A percentile compares a stretch with the other conserved stretches of the same genome.
phyloP scores from a whole-genome alignment of 768 basidiomycete species.

The Asterophora parasitica region DNA sequence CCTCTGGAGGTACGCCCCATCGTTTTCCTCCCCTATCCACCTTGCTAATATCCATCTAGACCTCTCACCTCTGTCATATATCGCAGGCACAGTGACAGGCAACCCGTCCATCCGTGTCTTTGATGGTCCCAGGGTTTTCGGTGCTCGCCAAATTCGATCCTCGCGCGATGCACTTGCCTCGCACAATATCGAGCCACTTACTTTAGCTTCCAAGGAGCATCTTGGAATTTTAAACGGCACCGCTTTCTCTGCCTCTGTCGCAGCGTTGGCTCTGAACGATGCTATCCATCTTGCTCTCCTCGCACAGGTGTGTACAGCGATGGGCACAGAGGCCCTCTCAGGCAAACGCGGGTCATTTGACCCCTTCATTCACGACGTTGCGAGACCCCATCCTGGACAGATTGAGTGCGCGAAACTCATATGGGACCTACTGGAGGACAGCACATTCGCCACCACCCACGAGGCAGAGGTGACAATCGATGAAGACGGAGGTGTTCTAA shows the following conservation, averaged over 20 bases:
- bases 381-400: slow-evolving; percentile 85
- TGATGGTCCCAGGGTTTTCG: slow-evolving; percentile 45
- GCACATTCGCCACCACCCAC: slow-evolving; percentile 58
- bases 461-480: slow-evolving; percentile 71
- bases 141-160: slow-evolving; percentile 46
- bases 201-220: slow-evolving; percentile 72
- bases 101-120: slow-evolving; percentile 77
- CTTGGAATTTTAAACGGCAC: slow-evolving; percentile 83
- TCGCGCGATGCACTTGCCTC: slow-evolving; percentile 52
- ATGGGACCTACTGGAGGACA: slow-evolving; percentile 62
- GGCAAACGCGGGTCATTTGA: slow-evolving; percentile 71
- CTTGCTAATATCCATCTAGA: slow-evolving; percentile 33
- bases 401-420: slow-evolving; percentile 72
- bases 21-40: slow-evolving; percentile 7
- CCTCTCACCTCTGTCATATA: slow-evolving; percentile 76
- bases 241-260: slow-evolving; percentile 79
- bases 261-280: slow-evolving; percentile 67
- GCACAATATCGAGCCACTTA: slow-evolving; percentile 59
- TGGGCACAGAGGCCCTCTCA: slow-evolving; percentile 78
- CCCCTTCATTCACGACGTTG: slow-evolving; percentile 70
- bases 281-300: slow-evolving; percentile 63
- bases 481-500: slow-evolving; percentile 67
- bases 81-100: slow-evolving; percentile 76
- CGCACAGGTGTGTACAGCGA: slow-evolving; percentile 71
- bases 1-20: slow-evolving; percentile 61